These are phyloP conservation scores for Kazachstania bromeliacearum DNA, from an alignment of 805 yeast genomes.

Conservation along the genomic window DNA sequence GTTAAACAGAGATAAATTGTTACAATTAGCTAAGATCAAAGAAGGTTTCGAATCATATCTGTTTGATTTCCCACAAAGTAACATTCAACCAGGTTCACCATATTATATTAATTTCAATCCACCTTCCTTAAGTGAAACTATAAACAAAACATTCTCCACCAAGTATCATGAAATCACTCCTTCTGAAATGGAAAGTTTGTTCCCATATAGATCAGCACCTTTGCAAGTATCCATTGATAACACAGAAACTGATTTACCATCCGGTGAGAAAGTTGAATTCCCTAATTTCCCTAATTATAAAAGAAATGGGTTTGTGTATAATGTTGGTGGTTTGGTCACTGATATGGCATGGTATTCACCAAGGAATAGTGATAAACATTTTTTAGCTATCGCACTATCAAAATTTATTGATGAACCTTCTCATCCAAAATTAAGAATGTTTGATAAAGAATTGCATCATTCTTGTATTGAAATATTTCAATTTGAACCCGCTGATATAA, in stretches of 20 bases:
- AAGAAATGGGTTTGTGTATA: conserved; percentile 35
- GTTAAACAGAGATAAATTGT: conserved; percentile 34
- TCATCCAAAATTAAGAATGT: conserved; percentile 21
- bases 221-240: conserved; percentile 15
- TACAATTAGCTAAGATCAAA: conserved; percentile 37
- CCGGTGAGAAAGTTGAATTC: conserved; percentile 19
- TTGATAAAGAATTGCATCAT: conserved; percentile 22
- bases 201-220: conserved; percentile 17
- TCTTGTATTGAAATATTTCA: conserved; percentile 41
- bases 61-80: conserved; percentile 34
- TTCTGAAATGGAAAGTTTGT: conserved; percentile 17
- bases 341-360: conserved; percentile 44
- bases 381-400: conserved; percentile 44
- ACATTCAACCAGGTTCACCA: conserved; percentile 18
- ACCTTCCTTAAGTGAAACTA: conserved; percentile 1
- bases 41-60: conserved; percentile 41
- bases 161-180: conserved; percentile 13
- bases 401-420: conserved; percentile 27
- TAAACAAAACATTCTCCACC: conserved; percentile 7
- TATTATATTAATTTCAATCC: conserved; percentile 16
- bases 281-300: conserved; percentile 22
- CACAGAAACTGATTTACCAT: conserved; percentile 11
- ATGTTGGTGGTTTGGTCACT: conserved; percentile 45
- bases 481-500: conserved; percentile 24
- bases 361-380: conserved; percentile 20